Evolutionary conservation across 1,284 basidiomycete genomes (phyloP), one percentile per base, ranked within the genome.

Genomic region (Violaceomyces palustris): DNA sequence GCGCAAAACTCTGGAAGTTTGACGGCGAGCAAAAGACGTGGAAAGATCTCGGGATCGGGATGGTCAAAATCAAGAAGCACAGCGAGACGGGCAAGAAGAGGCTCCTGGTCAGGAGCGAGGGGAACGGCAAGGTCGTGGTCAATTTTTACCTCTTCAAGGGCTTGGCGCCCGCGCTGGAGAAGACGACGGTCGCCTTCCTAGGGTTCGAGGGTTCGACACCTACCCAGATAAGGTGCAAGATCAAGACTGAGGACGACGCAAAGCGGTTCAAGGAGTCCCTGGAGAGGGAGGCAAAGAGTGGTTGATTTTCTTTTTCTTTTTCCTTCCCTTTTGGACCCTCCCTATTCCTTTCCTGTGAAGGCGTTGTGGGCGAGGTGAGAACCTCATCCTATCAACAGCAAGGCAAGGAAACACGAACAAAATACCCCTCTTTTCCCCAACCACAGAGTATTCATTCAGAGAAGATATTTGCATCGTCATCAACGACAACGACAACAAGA

Each of bases 1-100:
- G 67, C 2, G 52, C 54, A 37, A 70, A 70, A 38, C 46, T 70
- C 37, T 70, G 67, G 67, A 50, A 55, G 17, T 44, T 70, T 10
- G 61, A 61, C 37, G 27, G 34, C 3, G 43, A 30, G 4, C 45
- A 53, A 17, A 53, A 58, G 29, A 23, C 35, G 3, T 70, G 66
- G 66, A 57, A 60, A 35, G 67, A 70, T 32, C 48, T 70, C 10
- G 67, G 67, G 15, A 45, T 70, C 6, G 62, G 58, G 36, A 46
- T 62, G 5, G 48, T 62, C 27, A 63, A 62, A 24, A 39, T 70
- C 56, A 70, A 70, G 47, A 50, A 48, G 37, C 30, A 59, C 14
- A 40, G 39, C 2, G 31, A 35, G n/a, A 58, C 53, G 14, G 21
- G 30, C 28, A 68, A 64, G 42, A 33, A 48, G 14, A 25, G 67